Evolutionary conservation across 169 alveolate species (phyloP), one percentile per base, ranked within the genome.

Genomic region (Cryptosporidium ubiquitum): DNA sequence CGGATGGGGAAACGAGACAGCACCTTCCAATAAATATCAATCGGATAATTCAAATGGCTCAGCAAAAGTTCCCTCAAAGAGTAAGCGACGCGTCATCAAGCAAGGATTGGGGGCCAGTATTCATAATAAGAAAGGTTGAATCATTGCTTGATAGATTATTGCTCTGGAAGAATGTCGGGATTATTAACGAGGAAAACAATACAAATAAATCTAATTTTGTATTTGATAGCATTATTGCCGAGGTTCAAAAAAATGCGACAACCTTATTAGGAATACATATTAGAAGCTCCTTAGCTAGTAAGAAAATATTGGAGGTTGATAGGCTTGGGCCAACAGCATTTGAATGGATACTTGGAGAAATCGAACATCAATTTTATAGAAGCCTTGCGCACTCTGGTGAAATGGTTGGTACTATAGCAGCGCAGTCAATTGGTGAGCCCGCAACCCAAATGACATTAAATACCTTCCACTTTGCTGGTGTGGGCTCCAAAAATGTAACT

Each of bases 361-460:
- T 99, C 69, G 96, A 96, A 85, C 95, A 97, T 12, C 97, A 95
- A 86, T 98, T 98, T 91, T 95, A 96, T 55, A 95, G 96, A 84
- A 96, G 99, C 7, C 94, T 97, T 47, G 99, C 97, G 20, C 98
- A 97, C 89, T 99, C 99, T 20, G 99, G 99, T 33, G 99, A 99
- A 79, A 96, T 98, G 94, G 99, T 98, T 35, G 99, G 99, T 1
- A 98, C 99, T 31, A 95, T 98, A 29, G 99, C 99, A 5, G 99
- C 99, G 5, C 99, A 99, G 93, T 97, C 99, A n/a, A 97, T 99
- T 37, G 99, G 99, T 68, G 99, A 99, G 86, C 99, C 99, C 23
- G 99, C 99, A 5, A 99, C 99, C 16, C 99, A 99, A 93, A 99
- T 99, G 99, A 99, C 99, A 20, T 94, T 99, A 68, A 99, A 99